Evolutionary conservation across 1,284 basidiomycete genomes (phyloP).

Genomic region (Farysia itapuensis): DNA sequence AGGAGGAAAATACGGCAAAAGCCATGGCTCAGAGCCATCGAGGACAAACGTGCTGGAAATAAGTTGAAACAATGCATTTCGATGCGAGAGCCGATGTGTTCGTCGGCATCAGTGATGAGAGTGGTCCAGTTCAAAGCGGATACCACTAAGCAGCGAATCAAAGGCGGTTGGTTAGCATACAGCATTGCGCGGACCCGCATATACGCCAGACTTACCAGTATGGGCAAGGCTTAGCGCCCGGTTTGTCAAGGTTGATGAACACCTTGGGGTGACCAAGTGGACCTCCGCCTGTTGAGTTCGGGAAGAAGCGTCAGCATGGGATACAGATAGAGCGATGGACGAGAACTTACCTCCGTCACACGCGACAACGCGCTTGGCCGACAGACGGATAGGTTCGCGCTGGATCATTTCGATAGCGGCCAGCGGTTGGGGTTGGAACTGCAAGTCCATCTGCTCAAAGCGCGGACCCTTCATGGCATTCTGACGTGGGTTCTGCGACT

Average conservation of each 20-base stretch:
- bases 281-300: conserved; percentile 72
- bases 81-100: no score
- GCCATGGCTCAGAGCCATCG: no score
- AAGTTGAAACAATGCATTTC: no score
- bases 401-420: conserved; percentile 87
- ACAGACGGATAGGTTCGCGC: conserved; percentile 79
- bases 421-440: conserved; percentile 82
- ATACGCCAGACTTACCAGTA: conserved; percentile 39
- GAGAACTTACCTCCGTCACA: conserved; percentile 77
- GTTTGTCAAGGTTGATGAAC: conserved; percentile 80
- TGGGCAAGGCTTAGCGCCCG: conserved; percentile 54
- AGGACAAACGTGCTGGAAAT: no score
- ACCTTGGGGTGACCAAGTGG: conserved; percentile 94
- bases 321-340: no score
- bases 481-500: conserved; percentile 64
- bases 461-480: conserved; percentile 68
- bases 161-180: background rate
- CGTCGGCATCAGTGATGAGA: conserved; percentile 26
- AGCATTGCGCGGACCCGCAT: background rate
- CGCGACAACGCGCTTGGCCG: conserved; percentile 77
- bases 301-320: background rate
- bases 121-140: conserved; percentile 45
- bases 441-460: conserved; percentile 87
- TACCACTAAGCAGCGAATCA: conserved; percentile 17
- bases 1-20: no score